Evolutionary conservation across 148 eudicot species (phyloP).

Genomic region (Limonium bicolor): DNA sequence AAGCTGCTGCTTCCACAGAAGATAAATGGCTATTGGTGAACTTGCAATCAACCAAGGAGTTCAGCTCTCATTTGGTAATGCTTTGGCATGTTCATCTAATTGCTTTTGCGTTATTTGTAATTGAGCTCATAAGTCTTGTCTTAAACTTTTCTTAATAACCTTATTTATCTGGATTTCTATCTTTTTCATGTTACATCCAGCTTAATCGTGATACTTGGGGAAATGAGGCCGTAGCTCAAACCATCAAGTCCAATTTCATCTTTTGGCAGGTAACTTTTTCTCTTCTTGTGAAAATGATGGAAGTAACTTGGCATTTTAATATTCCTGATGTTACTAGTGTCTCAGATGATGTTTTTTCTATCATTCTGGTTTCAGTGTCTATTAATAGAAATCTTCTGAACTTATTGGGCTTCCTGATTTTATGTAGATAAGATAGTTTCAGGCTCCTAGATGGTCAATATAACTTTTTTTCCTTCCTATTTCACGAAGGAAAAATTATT

Average conservation of each 20-base stretch:
- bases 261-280: constrained; percentile 72
- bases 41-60: constrained; percentile 82
- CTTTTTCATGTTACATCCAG: constrained; percentile 29
- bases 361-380: too few species aligned
- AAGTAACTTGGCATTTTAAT: too few species aligned
- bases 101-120: background rate
- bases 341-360: background rate
- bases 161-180: too few species aligned
- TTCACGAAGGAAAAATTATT: too few species aligned
- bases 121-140: background rate
- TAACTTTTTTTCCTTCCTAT: too few species aligned
- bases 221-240: constrained; percentile 93
- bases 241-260: constrained; percentile 72
- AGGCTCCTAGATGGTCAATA: too few species aligned
- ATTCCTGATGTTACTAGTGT: constrained; percentile 1
- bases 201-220: constrained; percentile 99
- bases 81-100: background rate
- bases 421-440: too few species aligned
- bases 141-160: background rate
- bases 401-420: too few species aligned
- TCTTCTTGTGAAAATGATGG: background rate
- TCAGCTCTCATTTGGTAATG: constrained; percentile 89
- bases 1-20: constrained; percentile 58
- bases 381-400: too few species aligned
- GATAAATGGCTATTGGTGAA: constrained; percentile 85